A percentile compares a stretch with the other conserved stretches of the same genome.
Evolutionary conservation across 2,329 filamentous ascomycete species (phyloP).

Genomic region (Whalleya microplaca): DNA sequence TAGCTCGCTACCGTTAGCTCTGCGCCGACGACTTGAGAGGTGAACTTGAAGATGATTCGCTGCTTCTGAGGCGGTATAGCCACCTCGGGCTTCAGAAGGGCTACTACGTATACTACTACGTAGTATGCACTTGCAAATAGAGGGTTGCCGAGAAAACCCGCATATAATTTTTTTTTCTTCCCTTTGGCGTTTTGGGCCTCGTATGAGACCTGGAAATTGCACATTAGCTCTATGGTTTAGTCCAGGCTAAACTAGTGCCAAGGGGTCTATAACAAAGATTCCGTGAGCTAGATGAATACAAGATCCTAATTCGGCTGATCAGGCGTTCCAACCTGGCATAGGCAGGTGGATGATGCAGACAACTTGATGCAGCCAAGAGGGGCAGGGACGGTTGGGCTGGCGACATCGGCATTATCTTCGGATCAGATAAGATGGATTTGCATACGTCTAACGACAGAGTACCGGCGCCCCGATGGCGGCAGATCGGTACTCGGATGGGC

Average conservation of each 20-base stretch:
- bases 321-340: slow-evolving; percentile 2
- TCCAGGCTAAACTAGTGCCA: background rate
- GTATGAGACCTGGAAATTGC: background rate
- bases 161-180: background rate
- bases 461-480: slow-evolving; percentile 21
- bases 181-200: background rate
- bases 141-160: background rate
- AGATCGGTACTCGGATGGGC: background rate
- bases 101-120: no score
- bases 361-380: slow-evolving; percentile 26
- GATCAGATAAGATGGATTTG: slow-evolving; percentile 57
- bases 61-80: background rate
- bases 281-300: background rate
- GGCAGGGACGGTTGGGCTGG: slow-evolving; percentile 25
- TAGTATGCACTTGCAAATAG: background rate
- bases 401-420: slow-evolving; percentile 55
- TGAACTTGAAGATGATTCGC: background rate
- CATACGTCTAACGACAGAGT: slow-evolving; percentile 21
- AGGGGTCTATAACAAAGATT: background rate
- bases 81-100: background rate
- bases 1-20: background rate
- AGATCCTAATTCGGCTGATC: slow-evolving; percentile 7
- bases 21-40: background rate
- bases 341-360: slow-evolving; percentile 22
- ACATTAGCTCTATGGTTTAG: background rate